Evolutionary conservation across 192 early-diverging fungal species (phyloP), one percentile per base, ranked within the genome.

Genomic region (Pilaira anomala): DNA sequence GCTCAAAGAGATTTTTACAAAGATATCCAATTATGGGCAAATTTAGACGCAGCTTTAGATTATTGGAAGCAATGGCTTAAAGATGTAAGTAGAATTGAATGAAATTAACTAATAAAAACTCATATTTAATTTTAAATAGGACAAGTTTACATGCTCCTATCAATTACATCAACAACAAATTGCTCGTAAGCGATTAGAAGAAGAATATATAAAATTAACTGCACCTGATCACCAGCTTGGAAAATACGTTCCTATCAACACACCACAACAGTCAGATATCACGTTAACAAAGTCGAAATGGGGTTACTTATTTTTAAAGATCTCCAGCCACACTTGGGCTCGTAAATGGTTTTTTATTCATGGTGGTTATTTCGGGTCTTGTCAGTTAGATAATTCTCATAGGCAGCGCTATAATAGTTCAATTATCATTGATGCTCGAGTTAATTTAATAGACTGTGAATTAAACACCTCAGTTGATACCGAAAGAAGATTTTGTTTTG

Each of bases 401-500:
- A 55, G 33, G 2, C 53, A 8, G 39, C 39, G 12, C 12, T 12
- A 58, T 13, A 40, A 42, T 16, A 19, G 12, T 7, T 41, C 40
- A 1, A 42, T 58, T 8, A 42, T 22, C 9, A 21, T 28, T 8
- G 56, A 58, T 8, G 25, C 21, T 13, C 29, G 22, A 1, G 1
- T 41, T 22, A 28, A 13, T 21, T 58, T 58, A 22, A n/a, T 19
- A 5, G 56, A 58, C 4, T 39, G 40, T 14, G 40, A 58, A 8
- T 14, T 58, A 42, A 24, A n/a, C 13, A 12, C 13, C 22, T 42
- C 33, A 2, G 19, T 44, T 2, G 77, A 80, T n/a, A 73, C 81
- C 55, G 89, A 91, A 29, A 78, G 89, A 13, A 70, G 88, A 30
- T 91, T 84, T 66, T 87, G 84, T 49, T 91, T 91, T 65, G 87